phyloP scores from a whole-genome alignment of 2,329 filamentous ascomycete genomes.

The Fusarium coffeatum region DNA sequence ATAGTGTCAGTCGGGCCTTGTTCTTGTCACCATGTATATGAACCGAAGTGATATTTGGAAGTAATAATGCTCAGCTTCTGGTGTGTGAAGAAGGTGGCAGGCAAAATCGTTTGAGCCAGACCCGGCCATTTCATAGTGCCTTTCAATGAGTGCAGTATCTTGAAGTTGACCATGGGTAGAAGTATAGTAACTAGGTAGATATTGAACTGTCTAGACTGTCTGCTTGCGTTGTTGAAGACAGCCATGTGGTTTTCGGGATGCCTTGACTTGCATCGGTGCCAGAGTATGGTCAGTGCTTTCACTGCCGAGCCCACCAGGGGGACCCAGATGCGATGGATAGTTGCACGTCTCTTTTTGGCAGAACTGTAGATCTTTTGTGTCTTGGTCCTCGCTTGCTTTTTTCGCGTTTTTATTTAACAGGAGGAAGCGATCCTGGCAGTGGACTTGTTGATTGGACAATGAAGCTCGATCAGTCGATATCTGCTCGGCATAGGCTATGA shows the following conservation, averaged over 20 bases:
- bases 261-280: conserved; percentile 35
- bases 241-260: conserved; percentile 36
- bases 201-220: conserved; percentile 6
- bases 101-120: neutral
- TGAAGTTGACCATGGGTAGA: neutral
- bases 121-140: neutral
- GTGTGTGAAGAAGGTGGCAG: neutral
- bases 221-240: conserved; percentile 24
- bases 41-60: conserved; percentile 11
- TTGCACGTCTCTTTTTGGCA: conserved; percentile 28
- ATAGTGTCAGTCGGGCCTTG: conserved; percentile 31
- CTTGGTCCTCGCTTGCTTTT: conserved; percentile 3
- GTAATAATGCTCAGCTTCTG: neutral
- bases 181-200: neutral
- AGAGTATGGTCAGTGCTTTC: conserved; percentile 39
- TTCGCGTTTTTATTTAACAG: neutral
- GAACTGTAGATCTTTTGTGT: conserved; percentile 31
- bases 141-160: neutral
- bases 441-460: neutral
- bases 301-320: conserved; percentile 33
- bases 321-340: conserved; percentile 18
- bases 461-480: neutral
- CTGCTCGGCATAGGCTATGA: neutral
- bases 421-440: neutral
- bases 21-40: conserved; percentile 36